A percentile compares a stretch with the other conserved stretches of the same genome.
These are phyloP conservation scores for Auriculariales sp. DNA, from an alignment of 768 basidiomycete species.

Conservation along the genomic window DNA sequence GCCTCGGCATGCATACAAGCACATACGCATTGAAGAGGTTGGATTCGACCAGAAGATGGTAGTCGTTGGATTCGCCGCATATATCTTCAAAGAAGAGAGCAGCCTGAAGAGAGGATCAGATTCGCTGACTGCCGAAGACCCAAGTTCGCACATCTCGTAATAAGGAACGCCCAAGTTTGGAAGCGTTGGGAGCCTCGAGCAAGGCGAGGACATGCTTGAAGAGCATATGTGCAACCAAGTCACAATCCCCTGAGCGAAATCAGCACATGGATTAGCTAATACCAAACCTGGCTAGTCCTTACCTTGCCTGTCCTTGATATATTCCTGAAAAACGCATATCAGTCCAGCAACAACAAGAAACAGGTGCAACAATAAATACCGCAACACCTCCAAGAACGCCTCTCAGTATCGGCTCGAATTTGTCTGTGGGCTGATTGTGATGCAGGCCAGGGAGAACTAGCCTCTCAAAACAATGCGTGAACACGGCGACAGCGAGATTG, in stretches of 20 bases:
- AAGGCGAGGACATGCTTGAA: background rate
- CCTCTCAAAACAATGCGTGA: background rate
- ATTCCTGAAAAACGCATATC: conserved; percentile 67
- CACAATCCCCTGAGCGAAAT: background rate
- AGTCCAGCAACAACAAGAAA: conserved; percentile 44
- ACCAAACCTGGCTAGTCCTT: background rate
- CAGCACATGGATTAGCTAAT: background rate
- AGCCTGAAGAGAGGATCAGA: background rate
- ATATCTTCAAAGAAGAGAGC: background rate
- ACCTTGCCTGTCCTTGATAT: conserved; percentile 33
- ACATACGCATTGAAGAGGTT: background rate
- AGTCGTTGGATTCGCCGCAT: background rate
- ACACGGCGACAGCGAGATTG: background rate
- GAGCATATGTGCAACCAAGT: background rate
- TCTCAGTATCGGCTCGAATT: background rate
- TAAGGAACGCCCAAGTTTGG: background rate
- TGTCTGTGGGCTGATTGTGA: background rate
- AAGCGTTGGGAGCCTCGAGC: background rate
- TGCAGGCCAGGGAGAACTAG: background rate
- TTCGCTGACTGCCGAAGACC: background rate
- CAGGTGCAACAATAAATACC: background rate
- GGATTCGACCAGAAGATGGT: background rate
- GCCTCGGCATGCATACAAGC: background rate
- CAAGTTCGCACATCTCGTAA: background rate
- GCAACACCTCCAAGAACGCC: background rate